phyloP scores from a whole-genome alignment of 805 yeast species.

The Helenozyma baotianmanensis region DNA sequence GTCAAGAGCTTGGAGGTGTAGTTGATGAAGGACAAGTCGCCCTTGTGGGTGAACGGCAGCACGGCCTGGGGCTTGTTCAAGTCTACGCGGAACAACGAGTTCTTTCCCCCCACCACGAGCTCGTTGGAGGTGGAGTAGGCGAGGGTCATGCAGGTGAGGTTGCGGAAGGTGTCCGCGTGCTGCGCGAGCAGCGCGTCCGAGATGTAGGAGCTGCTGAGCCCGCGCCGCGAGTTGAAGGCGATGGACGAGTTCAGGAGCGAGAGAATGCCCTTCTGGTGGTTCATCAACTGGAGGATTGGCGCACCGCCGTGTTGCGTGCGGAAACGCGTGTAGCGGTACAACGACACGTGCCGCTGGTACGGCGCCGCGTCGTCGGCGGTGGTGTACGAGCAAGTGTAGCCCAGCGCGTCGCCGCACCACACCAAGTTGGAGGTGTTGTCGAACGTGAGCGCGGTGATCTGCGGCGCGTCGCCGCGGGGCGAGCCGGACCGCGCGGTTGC shows the following conservation, averaged over 20 bases:
- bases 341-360: constrained; percentile 13
- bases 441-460: constrained; percentile 39
- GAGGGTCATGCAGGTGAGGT: constrained; percentile 29
- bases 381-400: constrained; percentile 37
- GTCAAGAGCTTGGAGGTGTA: constrained; percentile 46
- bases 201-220: constrained; percentile 19
- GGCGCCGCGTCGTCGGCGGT: constrained; percentile 12
- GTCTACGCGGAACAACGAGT: constrained; percentile 28
- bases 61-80: constrained; percentile 25
- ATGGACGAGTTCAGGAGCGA: constrained; percentile 29
- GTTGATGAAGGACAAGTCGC: constrained; percentile 44
- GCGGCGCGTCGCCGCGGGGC: constrained; percentile 9
- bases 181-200: constrained; percentile 8
- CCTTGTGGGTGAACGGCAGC: constrained; percentile 33
- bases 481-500: constrained; percentile 12
- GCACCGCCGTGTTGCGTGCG: constrained; percentile 15
- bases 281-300: constrained; percentile 25
- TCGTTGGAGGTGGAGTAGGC: constrained; percentile 29
- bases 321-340: constrained; percentile 37
- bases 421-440: constrained; percentile 72
- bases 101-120: constrained; percentile 24
- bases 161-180: constrained; percentile 13
- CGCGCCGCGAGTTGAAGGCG: constrained; percentile 33
- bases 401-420: constrained; percentile 78
- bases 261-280: constrained; percentile 31